Base-by-base conservation (phyloP, 768 basidiomycete genomes). In the Paxillus ammoniavirescens region DNA sequence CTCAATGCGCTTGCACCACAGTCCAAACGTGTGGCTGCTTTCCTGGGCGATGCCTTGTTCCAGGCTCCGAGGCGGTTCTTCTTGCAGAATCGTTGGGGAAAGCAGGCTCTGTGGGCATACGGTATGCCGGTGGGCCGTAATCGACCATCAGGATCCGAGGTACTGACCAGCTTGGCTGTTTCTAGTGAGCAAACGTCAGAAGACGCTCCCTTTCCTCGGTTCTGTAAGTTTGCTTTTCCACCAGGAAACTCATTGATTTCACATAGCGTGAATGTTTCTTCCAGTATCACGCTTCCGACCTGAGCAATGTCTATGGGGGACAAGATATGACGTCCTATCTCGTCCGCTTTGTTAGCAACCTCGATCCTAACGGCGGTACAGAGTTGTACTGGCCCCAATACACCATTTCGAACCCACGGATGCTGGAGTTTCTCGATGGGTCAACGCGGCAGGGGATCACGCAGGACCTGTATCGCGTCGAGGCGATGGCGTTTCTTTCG, bases 1-100 rank as follows among this genome's bases (percentile, higher is more conserved):
- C 26, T 26, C 26, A 26, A 26, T 26, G 26, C 26, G 26, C 26
- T 26, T 26, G 5, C 26, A 26, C 26, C 26, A 26, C 26, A 26
- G 26, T 26, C 5, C 26, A 26, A 26, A 26, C 26, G 26, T 26
- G 5, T 26, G 26, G 26, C 26, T 26, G 26, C 26, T 2, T 26
- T 26, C 26, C 6, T 26, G 26, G 26, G 26, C 26, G 26, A 84
- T 53, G 65, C 68, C 33, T 67, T 76, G 2, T 80, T 83, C 67
- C 76, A 83, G 53, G 77, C 71, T 0, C 76, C 82, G 42, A 65
- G 80, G 10, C 61, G 80, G 3, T 77, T 77, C 64, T 71, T 83
- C 55, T 58, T 82, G 30, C 60, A 76, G 30, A 51, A 68, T 23
- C 61, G 62, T 4, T 68, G 76, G 1, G 69, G 64, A 0, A 74